These are phyloP conservation scores for Orychophragmus violaceus DNA, from an alignment of 345 rosid genomes.

Conservation along the genomic window DNA sequence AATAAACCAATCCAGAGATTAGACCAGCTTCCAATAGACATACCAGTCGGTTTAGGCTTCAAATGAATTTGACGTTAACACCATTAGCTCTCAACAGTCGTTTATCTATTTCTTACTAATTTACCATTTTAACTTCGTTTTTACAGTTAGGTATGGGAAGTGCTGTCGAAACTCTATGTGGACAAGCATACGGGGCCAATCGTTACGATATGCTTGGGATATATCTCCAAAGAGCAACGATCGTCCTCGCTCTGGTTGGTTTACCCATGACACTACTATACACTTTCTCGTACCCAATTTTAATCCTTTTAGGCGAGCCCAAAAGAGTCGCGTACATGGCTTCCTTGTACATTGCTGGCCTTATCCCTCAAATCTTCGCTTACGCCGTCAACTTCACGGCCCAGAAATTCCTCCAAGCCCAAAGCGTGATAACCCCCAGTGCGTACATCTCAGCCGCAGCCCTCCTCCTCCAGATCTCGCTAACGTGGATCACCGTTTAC, in stretches of 20 bases:
- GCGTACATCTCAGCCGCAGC: constrained; percentile 56
- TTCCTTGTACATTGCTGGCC: constrained; percentile 49
- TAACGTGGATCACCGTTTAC: constrained; percentile 49
- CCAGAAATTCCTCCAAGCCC: constrained; percentile 62
- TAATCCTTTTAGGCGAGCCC: constrained; percentile 51
- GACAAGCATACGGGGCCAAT: constrained; percentile 69
- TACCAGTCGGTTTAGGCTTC: too few species aligned
- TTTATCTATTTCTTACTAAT: too few species aligned
- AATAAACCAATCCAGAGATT: too few species aligned
- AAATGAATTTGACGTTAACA: too few species aligned
- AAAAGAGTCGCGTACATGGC: constrained; percentile 46
- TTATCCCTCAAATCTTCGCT: constrained; percentile 68
- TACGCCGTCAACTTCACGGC: constrained; percentile 63
- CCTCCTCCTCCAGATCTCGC: constrained; percentile 36
- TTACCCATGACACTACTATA: constrained; percentile 48
- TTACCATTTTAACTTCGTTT: not conserved
- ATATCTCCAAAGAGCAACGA: constrained; percentile 68
- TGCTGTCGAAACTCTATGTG: constrained; percentile 79
- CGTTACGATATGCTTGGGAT: constrained; percentile 59
- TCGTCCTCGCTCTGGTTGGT: constrained; percentile 51
- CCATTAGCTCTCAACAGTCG: too few species aligned
- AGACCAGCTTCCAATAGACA: too few species aligned
- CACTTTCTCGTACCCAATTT: constrained; percentile 44
- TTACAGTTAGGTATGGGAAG: constrained; percentile 75
- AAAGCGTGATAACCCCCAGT: constrained; percentile 54